Evolutionary conservation across 2,329 filamentous ascomycete genomes (phyloP).

Genomic region (Onygenales sp.): DNA sequence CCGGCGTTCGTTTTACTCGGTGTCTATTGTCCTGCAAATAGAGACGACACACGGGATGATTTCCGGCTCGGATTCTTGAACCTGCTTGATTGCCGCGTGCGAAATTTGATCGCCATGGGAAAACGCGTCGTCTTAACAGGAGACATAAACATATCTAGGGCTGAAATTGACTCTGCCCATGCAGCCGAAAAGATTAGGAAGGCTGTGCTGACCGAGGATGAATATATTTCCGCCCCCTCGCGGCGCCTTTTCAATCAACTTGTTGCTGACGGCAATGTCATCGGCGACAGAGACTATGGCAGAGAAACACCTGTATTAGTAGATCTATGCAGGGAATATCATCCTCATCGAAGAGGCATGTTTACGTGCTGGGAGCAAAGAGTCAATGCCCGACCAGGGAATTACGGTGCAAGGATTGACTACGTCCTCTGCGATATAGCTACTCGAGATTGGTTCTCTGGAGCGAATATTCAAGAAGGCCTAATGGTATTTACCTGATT

Average conservation of each 20-base stretch:
- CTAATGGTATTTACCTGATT: conserved; percentile 47
- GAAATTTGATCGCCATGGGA: conserved; percentile 70
- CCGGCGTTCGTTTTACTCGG: conserved; percentile 89
- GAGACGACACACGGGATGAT: conserved; percentile 71
- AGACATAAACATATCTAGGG: conserved; percentile 71
- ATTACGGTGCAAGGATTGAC: conserved; percentile 87
- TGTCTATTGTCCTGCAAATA: conserved; percentile 82
- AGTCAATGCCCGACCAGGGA: conserved; percentile 89
- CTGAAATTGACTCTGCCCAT: conserved; percentile 67
- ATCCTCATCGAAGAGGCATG: conserved; percentile 75
- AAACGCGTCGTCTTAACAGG: conserved; percentile 81
- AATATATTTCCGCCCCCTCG: conserved; percentile 63
- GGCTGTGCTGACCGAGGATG: conserved; percentile 55
- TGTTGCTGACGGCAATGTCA: conserved; percentile 61
- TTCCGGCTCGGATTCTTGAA: conserved; percentile 75
- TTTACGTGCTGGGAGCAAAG: conserved; percentile 96
- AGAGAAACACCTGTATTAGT: conserved; percentile 64
- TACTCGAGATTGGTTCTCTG: conserved; percentile 70
- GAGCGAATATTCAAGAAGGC: conserved; percentile 84
- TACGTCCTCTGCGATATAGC: conserved; percentile 76
- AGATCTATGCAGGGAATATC: conserved; percentile 75
- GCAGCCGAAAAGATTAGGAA: conserved; percentile 63
- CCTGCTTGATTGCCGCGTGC: conserved; percentile 70
- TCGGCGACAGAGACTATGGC: conserved; percentile 55
- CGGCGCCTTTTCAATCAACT: conserved; percentile 78